A percentile compares a stretch with the other conserved stretches of the same genome.
These are phyloP conservation scores for Fusarium denticulatum DNA, from an alignment of 2,329 filamentous ascomycete species.

Conservation along the genomic window DNA sequence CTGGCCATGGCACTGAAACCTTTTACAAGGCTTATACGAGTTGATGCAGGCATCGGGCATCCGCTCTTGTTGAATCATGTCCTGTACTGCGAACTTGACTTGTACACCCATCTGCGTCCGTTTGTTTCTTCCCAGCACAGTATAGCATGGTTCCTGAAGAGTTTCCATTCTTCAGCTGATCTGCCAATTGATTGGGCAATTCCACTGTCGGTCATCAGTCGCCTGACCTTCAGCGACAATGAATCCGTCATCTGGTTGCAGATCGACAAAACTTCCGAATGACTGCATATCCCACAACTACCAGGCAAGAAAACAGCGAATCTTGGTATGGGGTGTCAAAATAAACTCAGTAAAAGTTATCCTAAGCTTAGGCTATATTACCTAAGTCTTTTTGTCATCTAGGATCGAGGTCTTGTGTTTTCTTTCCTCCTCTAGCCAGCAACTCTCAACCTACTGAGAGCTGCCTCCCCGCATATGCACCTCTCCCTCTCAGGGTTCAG, in stretches of 20 bases:
- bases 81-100: too few species aligned
- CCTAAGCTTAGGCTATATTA: not conserved
- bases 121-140: too few species aligned
- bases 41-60: too few species aligned
- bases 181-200: not conserved
- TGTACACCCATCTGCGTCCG: too few species aligned
- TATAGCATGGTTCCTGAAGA: too few species aligned
- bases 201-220: not conserved
- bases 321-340: not conserved
- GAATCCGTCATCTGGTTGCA: too few species aligned
- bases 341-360: too few species aligned
- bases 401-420: not conserved
- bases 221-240: too few species aligned
- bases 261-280: not conserved
- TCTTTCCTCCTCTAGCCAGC: not conserved
- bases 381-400: not conserved
- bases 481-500: too few species aligned
- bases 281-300: not conserved
- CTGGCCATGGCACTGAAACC: rapidly evolving
- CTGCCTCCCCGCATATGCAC: not conserved
- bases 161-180: too few species aligned
- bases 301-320: not conserved
- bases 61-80: too few species aligned
- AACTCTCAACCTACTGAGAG: not conserved
- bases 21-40: not conserved